Evolutionary conservation across 2,329 filamentous ascomycete species (phyloP).

Genomic region (Penicillium rolfsii): DNA sequence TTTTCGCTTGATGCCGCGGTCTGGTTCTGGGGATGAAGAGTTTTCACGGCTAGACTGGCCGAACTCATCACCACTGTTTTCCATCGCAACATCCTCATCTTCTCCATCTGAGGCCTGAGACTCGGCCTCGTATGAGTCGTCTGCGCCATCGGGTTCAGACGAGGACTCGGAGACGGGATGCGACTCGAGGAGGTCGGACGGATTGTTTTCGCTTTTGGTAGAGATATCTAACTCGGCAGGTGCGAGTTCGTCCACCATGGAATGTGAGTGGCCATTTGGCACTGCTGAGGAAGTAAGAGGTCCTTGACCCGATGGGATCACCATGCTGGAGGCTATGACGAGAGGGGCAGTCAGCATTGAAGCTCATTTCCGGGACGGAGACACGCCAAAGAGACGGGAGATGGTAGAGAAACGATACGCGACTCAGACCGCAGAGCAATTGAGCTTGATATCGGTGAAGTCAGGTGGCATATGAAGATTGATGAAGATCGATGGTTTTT

Average conservation of each 20-base stretch:
- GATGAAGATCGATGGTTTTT: constrained; percentile 43
- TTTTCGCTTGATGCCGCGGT: constrained; percentile 72
- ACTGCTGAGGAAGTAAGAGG: constrained; percentile 38
- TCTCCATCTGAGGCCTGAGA: constrained; percentile 48
- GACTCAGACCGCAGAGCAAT: constrained; percentile 35
- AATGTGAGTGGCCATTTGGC: constrained; percentile 40
- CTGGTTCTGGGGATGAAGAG: constrained; percentile 73
- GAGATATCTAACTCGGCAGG: constrained; percentile 45
- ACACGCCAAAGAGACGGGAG: constrained; percentile 25
- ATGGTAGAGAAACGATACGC: constrained; percentile 37
- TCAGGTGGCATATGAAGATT: constrained; percentile 35
- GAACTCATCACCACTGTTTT: constrained; percentile 57
- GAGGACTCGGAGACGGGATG: constrained; percentile 55
- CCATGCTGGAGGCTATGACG: constrained; percentile 49
- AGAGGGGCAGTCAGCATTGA: constrained; percentile 48
- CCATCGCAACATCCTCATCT: constrained; percentile 75
- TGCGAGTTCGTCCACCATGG: constrained; percentile 31
- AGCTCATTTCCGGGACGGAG: constrained; percentile 30
- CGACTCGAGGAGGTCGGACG: constrained; percentile 70
- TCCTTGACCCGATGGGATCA: constrained; percentile 49
- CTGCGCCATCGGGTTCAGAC: constrained; percentile 45
- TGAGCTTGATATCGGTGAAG: constrained; percentile 31
- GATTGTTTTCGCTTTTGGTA: constrained; percentile 69
- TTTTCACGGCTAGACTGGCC: constrained; percentile 60
- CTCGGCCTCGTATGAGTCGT: constrained; percentile 45